Evolutionary conservation across 1,284 basidiomycete genomes (phyloP).

Genomic region (Mycena citricolor): DNA sequence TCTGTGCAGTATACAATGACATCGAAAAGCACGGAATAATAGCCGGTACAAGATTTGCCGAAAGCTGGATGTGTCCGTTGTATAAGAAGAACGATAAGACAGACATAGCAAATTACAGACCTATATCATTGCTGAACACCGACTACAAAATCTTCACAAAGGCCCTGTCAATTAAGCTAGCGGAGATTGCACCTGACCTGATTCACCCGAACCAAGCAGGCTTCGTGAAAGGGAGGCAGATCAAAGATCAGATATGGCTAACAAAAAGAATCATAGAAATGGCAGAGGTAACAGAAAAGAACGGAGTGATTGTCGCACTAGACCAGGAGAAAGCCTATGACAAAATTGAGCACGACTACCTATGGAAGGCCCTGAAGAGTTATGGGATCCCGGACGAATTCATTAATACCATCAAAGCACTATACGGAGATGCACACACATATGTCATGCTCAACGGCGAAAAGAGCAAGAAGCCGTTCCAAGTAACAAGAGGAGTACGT

Average conservation of each 20-base stretch:
- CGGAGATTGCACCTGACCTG: constrained; percentile 8
- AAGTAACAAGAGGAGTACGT: constrained; percentile 25
- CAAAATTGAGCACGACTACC: constrained; percentile 25
- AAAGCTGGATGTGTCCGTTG: constrained; percentile 16
- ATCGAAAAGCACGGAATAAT: constrained; percentile 9
- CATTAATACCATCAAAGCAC: constrained; percentile 17
- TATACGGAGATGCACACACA: constrained; percentile 25
- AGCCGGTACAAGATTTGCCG: constrained; percentile 1
- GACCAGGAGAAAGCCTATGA: constrained; percentile 32
- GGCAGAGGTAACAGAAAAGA: constrained; percentile 20
- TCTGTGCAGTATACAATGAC: constrained; percentile 13
- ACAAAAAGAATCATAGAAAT: constrained; percentile 21
- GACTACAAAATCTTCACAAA: constrained; percentile 23
- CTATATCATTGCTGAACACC: constrained; percentile 18
- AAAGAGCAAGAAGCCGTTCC: constrained; percentile 8
- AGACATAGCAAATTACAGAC: constrained; percentile 12
- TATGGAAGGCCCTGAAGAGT: constrained; percentile 15
- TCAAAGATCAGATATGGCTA: constrained; percentile 25
- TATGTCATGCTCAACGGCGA: constrained; percentile 24
- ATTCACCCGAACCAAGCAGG: constrained; percentile 26
- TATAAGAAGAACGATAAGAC: constrained; percentile 14
- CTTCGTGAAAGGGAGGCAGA: constrained; percentile 22
- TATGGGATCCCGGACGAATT: constrained; percentile 19
- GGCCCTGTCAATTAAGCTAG: constrained; percentile 16
- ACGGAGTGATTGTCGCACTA: constrained; percentile 23